Evolutionary conservation across 2,329 filamentous ascomycete genomes (phyloP).

Genomic region (Penicillium fuscoglaucum): DNA sequence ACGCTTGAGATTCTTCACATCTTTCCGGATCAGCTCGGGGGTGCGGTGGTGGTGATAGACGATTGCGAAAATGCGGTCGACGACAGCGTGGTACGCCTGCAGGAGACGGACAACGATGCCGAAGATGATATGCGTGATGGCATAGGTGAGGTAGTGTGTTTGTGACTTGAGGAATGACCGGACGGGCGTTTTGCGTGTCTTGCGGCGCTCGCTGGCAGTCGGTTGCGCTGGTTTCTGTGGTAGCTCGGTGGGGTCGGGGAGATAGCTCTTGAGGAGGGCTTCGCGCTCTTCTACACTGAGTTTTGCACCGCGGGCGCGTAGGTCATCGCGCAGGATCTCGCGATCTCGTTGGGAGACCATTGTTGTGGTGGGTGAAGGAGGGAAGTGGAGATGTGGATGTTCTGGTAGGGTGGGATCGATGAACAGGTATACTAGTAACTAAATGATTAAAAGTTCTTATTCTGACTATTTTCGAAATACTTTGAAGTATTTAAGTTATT

Average conservation of each 20-base stretch:
- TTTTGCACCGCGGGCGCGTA: slow-evolving; percentile 41
- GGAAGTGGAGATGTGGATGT: slow-evolving; percentile 10
- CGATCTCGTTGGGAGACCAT: slow-evolving; percentile 39
- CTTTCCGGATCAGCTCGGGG: slow-evolving; percentile 85
- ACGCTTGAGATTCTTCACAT: slow-evolving; percentile 72
- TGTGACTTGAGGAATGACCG: slow-evolving; percentile 48
- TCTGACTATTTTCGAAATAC: background rate
- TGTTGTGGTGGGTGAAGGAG: slow-evolving; percentile 9
- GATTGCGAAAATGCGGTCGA: slow-evolving; percentile 75
- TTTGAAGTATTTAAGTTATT: too few species aligned
- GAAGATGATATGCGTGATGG: slow-evolving; percentile 69
- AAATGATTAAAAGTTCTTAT: background rate
- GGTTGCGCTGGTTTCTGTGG: slow-evolving; percentile 11
- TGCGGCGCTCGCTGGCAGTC: slow-evolving; percentile 24
- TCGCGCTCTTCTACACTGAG: slow-evolving; percentile 52
- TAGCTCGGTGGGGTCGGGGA: slow-evolving; percentile 48
- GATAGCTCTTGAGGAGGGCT: slow-evolving; percentile 52
- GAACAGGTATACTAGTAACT: background rate
- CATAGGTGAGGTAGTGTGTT: slow-evolving; percentile 47
- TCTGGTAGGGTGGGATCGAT: background rate
- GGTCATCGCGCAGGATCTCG: slow-evolving; percentile 42
- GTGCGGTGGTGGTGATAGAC: slow-evolving; percentile 95
- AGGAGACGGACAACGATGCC: slow-evolving; percentile 83
- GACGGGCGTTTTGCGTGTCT: slow-evolving; percentile 41
- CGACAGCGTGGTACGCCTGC: slow-evolving; percentile 74